Evolutionary conservation across 2,329 filamentous ascomycete genomes (phyloP), one percentile per base, ranked within the genome.

Genomic region (Fusarium illudens): DNA sequence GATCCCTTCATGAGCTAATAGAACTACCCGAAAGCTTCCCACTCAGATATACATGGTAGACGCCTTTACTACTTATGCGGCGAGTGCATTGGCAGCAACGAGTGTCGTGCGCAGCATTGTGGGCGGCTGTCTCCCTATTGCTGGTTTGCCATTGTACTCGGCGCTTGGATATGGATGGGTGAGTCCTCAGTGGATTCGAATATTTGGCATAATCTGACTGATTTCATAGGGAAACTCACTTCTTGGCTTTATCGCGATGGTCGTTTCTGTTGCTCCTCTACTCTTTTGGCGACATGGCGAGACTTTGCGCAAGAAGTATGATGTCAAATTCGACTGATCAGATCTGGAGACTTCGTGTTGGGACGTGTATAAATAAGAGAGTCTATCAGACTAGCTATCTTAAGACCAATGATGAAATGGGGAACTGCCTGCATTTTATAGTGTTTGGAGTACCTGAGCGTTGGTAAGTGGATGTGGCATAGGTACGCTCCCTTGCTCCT

Each of bases 1-100:
- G 1, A 10, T 8, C 8, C 4, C 5, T 30, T 19, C 4, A 12
- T 6, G 1, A 2, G 1, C 13, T 50, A 50, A 50, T 15, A 3
- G 2, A 9, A 11, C 7, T 10, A 2, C 2, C 3, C 3, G n/a
- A n/a, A 0, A 62, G 61, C 61, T 64, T 2, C 44, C 61, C 0
- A 64, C 60, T 4, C 62, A 64, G 19, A 64, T 54, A 34, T 64
- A 65, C 5, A 60, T 65, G 54, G 39, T 65, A 6, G 62, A 64
- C 2, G 49, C 62, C 0, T 65, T 60, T 33, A 54, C 60, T 1
- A 39, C 25, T 4, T 64, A 65, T 30, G 62, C 62, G 9, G 62
- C 60, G 1, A 65, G 60, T 12, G 62, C 60, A 13, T 7, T 60
- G 15, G 62, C 54, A 1, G 60, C 62, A 10, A 65, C 55, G 4